phyloP scores from a whole-genome alignment of 2,329 filamentous ascomycete species.

The Colletotrichum chlorophyti region DNA sequence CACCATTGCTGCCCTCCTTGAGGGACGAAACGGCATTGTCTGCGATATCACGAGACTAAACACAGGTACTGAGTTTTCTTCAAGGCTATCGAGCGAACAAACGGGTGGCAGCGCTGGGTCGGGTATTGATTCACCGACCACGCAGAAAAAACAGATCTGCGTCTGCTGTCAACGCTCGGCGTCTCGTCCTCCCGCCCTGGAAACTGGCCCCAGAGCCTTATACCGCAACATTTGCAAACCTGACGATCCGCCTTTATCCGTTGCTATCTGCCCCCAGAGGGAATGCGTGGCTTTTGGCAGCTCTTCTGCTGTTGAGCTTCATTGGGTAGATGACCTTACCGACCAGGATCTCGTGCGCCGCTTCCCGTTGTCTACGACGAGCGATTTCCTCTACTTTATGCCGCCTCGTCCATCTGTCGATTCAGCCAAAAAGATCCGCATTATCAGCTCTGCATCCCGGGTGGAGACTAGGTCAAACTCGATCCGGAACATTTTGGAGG shows the following conservation, averaged over 20 bases:
- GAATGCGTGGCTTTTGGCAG: slow-evolving; percentile 72
- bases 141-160: slow-evolving; percentile 20
- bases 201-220: slow-evolving; percentile 38
- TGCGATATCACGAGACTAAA: slow-evolving; percentile 57
- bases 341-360: slow-evolving; percentile 57
- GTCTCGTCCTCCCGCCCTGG: slow-evolving; percentile 35
- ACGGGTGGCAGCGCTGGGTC: neutral
- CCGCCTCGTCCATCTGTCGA: slow-evolving; percentile 56
- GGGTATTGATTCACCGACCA: no score
- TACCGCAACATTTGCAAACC: slow-evolving; percentile 61
- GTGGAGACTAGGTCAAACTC: slow-evolving; percentile 33
- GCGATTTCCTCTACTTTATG: slow-evolving; percentile 66
- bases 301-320: slow-evolving; percentile 66
- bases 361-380: slow-evolving; percentile 61
- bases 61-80: no score
- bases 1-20: slow-evolving; percentile 64
- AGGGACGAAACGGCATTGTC: slow-evolving; percentile 66
- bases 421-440: slow-evolving; percentile 61
- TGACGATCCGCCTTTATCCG: slow-evolving; percentile 69
- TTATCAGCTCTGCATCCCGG: slow-evolving; percentile 66
- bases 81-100: neutral
- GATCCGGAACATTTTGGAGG: slow-evolving; percentile 30
- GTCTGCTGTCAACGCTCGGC: slow-evolving; percentile 34
- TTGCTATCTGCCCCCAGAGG: slow-evolving; percentile 70
- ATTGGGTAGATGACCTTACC: slow-evolving; percentile 59